These are phyloP conservation scores for Cystobasidium ongulense DNA, from an alignment of 768 basidiomycete species.

Conservation along the genomic window DNA sequence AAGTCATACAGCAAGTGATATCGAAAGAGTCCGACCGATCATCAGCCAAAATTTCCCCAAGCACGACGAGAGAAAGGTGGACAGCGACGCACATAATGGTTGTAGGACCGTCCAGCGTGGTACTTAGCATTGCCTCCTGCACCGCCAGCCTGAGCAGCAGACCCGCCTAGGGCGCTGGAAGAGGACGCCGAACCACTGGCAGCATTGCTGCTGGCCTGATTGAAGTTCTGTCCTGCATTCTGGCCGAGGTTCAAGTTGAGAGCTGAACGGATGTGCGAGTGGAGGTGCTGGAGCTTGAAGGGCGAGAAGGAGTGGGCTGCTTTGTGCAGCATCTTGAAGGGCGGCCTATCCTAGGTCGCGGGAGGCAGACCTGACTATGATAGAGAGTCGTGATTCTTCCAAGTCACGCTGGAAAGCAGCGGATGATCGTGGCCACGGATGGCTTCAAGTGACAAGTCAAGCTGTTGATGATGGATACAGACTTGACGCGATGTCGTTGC, in stretches of 20 bases:
- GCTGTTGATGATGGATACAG: too few species aligned
- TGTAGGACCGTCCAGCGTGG: constrained; percentile 27
- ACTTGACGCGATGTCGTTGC: too few species aligned
- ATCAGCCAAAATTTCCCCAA: neutral
- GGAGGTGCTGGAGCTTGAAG: constrained; percentile 29
- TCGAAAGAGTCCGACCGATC: too few species aligned
- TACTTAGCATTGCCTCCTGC: constrained; percentile 25
- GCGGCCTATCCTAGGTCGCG: neutral
- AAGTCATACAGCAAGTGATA: too few species aligned
- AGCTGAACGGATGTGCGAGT: constrained; percentile 11
- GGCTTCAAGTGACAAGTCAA: too few species aligned
- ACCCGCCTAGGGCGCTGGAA: constrained; percentile 6
- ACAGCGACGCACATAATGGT: constrained; percentile 2
- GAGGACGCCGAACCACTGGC: neutral
- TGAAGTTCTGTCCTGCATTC: constrained; percentile 6
- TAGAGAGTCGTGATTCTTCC: neutral
- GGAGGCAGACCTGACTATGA: neutral
- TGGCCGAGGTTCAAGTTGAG: constrained; percentile 15
- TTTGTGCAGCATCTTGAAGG: constrained; percentile 22
- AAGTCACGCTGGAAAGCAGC: neutral
- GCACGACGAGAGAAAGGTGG: neutral
- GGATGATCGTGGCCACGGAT: neutral
- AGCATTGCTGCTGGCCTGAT: neutral
- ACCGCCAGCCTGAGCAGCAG: constrained; percentile 20
- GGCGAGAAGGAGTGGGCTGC: constrained; percentile 27